phyloP scores from a whole-genome alignment of 2,329 filamentous ascomycete genomes.

The Cladosporium sp. region DNA sequence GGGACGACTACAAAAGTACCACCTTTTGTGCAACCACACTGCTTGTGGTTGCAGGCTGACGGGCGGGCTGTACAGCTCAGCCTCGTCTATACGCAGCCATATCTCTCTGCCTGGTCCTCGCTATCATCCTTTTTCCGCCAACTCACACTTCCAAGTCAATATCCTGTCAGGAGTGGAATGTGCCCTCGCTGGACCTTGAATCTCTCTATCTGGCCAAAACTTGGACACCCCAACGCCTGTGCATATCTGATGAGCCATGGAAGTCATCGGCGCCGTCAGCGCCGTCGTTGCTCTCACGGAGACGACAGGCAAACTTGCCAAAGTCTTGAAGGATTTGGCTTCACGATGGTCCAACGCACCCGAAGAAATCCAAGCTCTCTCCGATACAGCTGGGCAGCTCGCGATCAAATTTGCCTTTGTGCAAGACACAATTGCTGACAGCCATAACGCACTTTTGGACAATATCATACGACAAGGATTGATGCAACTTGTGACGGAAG shows the following conservation, averaged over 20 bases:
- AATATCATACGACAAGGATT: constrained; percentile 1
- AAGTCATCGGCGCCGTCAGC: not conserved
- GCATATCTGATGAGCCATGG: not conserved
- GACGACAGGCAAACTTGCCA: not conserved
- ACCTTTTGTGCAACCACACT: too few species aligned
- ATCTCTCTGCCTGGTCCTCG: too few species aligned
- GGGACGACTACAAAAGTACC: too few species aligned
- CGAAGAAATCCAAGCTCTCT: not conserved
- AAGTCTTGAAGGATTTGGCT: not conserved
- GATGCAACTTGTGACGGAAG: not conserved
- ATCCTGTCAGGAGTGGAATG: too few species aligned
- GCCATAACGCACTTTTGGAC: not conserved
- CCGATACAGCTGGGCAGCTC: not conserved
- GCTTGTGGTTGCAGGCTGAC: too few species aligned
- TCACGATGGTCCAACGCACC: not conserved
- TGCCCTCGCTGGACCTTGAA: too few species aligned
- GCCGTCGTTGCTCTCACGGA: constrained; percentile 1
- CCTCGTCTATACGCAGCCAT: too few species aligned
- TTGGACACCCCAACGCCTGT: too few species aligned
- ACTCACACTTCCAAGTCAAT: too few species aligned
- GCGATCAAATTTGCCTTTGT: not conserved
- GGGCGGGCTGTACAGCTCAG: too few species aligned
- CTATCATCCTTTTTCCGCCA: too few species aligned
- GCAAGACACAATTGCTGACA: not conserved
- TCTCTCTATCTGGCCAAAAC: too few species aligned